Conservation (phyloP, 352 stramenopile species). For the Globisporangium echinulatum region DNA sequence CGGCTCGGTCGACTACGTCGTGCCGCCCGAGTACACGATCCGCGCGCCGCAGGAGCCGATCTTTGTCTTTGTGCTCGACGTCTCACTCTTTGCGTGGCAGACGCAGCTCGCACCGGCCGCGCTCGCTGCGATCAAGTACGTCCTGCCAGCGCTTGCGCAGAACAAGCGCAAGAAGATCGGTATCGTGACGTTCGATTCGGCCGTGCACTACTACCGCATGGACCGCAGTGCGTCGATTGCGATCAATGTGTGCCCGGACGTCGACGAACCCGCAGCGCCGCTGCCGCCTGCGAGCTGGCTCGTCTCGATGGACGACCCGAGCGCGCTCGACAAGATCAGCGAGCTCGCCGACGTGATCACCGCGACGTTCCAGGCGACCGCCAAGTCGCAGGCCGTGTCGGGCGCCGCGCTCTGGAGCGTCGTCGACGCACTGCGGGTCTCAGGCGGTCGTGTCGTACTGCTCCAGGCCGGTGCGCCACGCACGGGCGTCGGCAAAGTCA, state of each 20-base stretch:
- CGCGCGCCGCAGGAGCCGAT: conserved; percentile 80
- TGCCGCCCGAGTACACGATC: conserved; percentile 77
- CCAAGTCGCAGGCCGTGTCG: conserved; percentile 74
- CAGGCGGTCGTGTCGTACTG: conserved; percentile 62
- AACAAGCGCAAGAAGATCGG: conserved; percentile 85
- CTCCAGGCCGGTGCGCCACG: conserved; percentile 73
- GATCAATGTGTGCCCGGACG: conserved; percentile 70
- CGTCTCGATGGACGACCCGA: conserved; percentile 75
- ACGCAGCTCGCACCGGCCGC: conserved; percentile 52
- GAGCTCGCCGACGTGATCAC: conserved; percentile 65
- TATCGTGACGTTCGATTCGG: conserved; percentile 83
- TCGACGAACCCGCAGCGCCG: conserved; percentile 72
- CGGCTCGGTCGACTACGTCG: conserved; percentile 83
- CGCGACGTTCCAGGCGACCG: conserved; percentile 57
- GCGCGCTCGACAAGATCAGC: conserved; percentile 59
- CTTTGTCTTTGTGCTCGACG: conserved; percentile 83
- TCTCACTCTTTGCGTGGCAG: conserved; percentile 82
- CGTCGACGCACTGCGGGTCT: conserved; percentile 55
- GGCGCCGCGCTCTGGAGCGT: conserved; percentile 74
- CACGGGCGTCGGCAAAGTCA: conserved; percentile 68
- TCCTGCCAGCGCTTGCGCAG: conserved; percentile 64
- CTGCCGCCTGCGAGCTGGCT: conserved; percentile 74
- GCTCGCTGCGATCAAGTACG: conserved; percentile 72
- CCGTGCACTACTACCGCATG: conserved; percentile 85
- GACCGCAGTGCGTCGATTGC: conserved; percentile 60